phyloP scores from a whole-genome alignment of 108 stramenopile species.

The Tribonema minus region DNA sequence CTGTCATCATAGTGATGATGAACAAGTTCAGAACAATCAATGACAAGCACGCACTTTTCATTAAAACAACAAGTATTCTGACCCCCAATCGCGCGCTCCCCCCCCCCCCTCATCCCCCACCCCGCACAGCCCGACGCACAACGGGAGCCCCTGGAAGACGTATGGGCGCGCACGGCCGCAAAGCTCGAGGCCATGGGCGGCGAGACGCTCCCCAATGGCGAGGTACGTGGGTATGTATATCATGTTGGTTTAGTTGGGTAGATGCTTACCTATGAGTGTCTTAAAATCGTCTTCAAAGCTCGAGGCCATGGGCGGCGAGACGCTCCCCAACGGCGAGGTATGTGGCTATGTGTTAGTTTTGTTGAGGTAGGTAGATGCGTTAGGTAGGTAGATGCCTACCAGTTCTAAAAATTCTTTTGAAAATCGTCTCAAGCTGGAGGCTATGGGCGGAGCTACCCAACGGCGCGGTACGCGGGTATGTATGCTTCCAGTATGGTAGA shows the following conservation, averaged over 20 bases:
- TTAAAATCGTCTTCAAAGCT: no score
- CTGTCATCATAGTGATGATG: no score
- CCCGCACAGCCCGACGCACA: no score
- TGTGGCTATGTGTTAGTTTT: background rate
- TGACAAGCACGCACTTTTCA: no score
- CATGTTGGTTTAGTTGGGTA: background rate
- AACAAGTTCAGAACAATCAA: no score
- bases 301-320: constrained; percentile 7
- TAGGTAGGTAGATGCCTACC: no score
- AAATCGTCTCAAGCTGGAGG: constrained; percentile 27
- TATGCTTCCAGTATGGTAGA: background rate
- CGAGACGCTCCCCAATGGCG: constrained; percentile 1
- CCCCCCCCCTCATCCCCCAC: no score
- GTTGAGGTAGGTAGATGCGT: no score
- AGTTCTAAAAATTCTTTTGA: no score
- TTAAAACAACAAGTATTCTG: no score
- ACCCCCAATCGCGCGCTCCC: no score
- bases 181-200: constrained; percentile 20
- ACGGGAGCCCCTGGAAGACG: constrained; percentile 32
- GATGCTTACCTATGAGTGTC: no score
- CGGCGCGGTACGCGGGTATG: constrained; percentile 7
- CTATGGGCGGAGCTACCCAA: constrained; percentile 2
- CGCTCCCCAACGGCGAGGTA: constrained; percentile 9
- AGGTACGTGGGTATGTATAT: background rate
- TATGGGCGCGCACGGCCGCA: constrained; percentile 25